Percentiles rank a stretch among this genome's conserved stretches.
These are phyloP conservation scores for Penicillium coprophilum DNA, from an alignment of 495 filamentous ascomycete species.

Conservation along the genomic window DNA sequence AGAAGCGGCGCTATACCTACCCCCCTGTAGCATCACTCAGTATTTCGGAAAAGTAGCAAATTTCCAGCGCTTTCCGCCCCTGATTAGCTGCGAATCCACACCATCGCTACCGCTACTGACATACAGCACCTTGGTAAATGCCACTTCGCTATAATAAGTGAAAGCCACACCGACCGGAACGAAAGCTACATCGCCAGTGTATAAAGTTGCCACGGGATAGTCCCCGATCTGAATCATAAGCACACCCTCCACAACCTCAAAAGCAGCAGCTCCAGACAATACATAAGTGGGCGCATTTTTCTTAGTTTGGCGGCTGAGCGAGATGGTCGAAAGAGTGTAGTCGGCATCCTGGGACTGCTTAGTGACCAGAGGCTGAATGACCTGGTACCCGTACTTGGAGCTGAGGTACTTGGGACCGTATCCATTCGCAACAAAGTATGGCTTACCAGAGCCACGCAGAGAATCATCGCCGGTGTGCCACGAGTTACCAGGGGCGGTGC, in stretches of 20 bases:
- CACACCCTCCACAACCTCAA: conserved; percentile 43
- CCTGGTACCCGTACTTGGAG: conserved; percentile 38
- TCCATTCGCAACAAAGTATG: conserved; percentile 44
- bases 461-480: conserved; percentile 38
- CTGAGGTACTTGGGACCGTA: conserved; percentile 45
- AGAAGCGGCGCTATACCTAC: not conserved
- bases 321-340: conserved; percentile 41
- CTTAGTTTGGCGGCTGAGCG: conserved; percentile 23
- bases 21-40: not conserved
- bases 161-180: conserved; percentile 32
- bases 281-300: conserved; percentile 22
- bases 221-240: conserved; percentile 35
- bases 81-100: conserved; percentile 35
- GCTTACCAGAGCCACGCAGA: conserved; percentile 26
- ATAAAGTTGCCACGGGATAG: conserved; percentile 29
- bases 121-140: conserved; percentile 43
- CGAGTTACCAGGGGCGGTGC: conserved; percentile 26
- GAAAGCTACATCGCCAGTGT: conserved; percentile 41
- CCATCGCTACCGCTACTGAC: conserved; percentile 35
- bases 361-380: conserved; percentile 43
- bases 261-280: conserved; percentile 31
- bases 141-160: conserved; percentile 32
- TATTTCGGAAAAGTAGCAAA: conserved; percentile 27
- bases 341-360: conserved; percentile 33
- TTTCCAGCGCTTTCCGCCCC: conserved; percentile 21